phyloP scores from a whole-genome alignment of 352 stramenopile genomes.

The Pythium graminicola region DNA sequence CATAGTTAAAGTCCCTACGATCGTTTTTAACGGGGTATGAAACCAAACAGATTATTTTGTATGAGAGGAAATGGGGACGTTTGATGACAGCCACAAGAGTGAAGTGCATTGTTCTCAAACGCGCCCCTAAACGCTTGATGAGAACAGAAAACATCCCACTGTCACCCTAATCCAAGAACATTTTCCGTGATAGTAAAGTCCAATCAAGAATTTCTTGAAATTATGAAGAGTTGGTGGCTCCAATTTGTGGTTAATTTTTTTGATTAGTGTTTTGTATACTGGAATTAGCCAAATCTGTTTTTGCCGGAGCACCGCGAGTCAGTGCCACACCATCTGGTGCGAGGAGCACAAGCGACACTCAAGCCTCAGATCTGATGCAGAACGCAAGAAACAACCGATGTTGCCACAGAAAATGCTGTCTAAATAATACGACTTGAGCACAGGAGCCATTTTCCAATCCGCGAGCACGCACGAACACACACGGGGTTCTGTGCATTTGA shows the following conservation, averaged over 20 bases:
- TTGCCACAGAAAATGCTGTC: too few relatives aligned
- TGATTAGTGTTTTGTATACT: not conserved
- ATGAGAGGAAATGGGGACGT: too few relatives aligned
- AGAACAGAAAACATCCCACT: conserved; percentile 17
- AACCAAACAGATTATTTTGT: too few relatives aligned
- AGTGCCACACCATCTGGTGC: conserved; percentile 4
- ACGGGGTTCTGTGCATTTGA: not conserved
- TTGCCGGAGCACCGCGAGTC: not conserved
- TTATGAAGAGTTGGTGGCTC: too few relatives aligned
- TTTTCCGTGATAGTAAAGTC: not conserved
- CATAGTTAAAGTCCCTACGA: too few relatives aligned
- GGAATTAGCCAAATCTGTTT: not conserved
- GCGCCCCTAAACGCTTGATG: not conserved
- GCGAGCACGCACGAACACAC: not conserved
- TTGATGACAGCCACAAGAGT: conserved; percentile 4
- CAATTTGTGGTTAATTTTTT: not conserved
- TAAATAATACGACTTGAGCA: not conserved
- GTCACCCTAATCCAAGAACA: not conserved
- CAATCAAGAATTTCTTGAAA: not conserved
- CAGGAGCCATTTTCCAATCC: not conserved
- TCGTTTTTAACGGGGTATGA: too few relatives aligned
- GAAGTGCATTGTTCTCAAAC: conserved; percentile 5
- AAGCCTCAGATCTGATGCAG: conserved; percentile 9
- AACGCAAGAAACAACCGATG: not conserved
- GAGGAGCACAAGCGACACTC: not conserved